Evolutionary conservation across 371 early-diverging fungal genomes (phyloP), one percentile per base, ranked within the genome.

Genomic region (Mucor lusitanicus): DNA sequence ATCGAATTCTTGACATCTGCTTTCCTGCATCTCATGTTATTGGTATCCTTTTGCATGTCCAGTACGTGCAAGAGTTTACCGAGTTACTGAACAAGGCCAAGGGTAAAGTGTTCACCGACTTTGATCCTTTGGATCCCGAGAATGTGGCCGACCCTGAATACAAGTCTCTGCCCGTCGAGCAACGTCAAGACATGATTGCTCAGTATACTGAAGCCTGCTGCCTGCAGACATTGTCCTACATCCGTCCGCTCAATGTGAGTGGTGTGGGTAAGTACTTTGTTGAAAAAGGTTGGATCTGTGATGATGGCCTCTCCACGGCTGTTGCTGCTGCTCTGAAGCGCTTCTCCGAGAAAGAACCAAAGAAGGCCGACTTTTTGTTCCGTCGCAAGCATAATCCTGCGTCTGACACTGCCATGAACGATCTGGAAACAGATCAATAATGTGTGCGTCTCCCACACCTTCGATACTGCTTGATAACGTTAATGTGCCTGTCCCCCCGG

Each of bases 1-100:
- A 37, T 33, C 59, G 59, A 7, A 30, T 65, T n/a, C 11, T 65
- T 5, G 59, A 65, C 28, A n/a, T 59, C 19, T 56, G 25, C 19
- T 65, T 57, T 32, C 65, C 65, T 23, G 65, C 35, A 23, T 27
- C 44, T 35, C 9, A 30, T 11, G 48, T 65, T 13, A n/a, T 58
- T 46, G 65, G 48, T 3, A 7, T 65, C 6, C 33, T 63, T 2
- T 3, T 55, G 2, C 63, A 63, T 30, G 40, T 19, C 17, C 53
- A 63, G 3, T 63, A 63, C 55, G 40, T 12, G 0, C 39, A 19
- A 6, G 63, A 55, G 3, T 27, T 63, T 27, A 37, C 3, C 8
- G 48, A 63, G 6, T 19, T 13, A 2, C 35, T 63, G 13, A n/a
- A n/a, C n/a, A 25, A 37, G 0, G 6, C 2, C 5, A 6, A 56